Conservation (phyloP, 495 filamentous ascomycete species). For the Paragyromitra xinjiangensis region DNA sequence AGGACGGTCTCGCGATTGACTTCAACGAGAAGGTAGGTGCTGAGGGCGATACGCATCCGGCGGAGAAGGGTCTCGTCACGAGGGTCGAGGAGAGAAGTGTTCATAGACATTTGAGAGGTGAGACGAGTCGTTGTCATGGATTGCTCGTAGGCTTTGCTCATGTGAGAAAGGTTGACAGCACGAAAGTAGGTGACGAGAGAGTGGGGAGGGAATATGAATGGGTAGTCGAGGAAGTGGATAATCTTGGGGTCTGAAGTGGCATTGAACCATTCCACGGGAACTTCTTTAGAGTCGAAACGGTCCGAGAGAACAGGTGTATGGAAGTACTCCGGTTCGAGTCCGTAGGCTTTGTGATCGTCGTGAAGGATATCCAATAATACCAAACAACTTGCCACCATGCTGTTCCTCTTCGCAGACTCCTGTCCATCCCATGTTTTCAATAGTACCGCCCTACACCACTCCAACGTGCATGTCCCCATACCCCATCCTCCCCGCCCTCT, state of each 20-base stretch:
- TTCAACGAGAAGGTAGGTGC: conserved; percentile 78
- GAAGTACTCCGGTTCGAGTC: conserved; percentile 73
- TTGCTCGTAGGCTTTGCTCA: conserved; percentile 78
- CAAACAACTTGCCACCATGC: conserved; percentile 60
- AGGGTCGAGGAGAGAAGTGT: conserved; percentile 58
- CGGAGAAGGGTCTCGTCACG: conserved; percentile 64
- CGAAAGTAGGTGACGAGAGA: conserved; percentile 84
- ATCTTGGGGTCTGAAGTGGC: conserved; percentile 62
- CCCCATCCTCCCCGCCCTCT: conserved; percentile 48
- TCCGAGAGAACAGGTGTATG: conserved; percentile 78
- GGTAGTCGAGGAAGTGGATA: conserved; percentile 79
- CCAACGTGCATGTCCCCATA: conserved; percentile 53
- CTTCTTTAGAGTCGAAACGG: conserved; percentile 77
- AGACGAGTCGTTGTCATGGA: conserved; percentile 71
- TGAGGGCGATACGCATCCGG: conserved; percentile 70
- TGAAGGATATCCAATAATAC: conserved; percentile 79
- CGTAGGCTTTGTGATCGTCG: conserved; percentile 69
- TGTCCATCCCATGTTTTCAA: conserved; percentile 54
- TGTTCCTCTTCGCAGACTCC: conserved; percentile 52
- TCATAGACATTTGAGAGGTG: conserved; percentile 67
- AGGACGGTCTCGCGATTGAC: conserved; percentile 76
- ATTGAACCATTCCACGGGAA: conserved; percentile 77
- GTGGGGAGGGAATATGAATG: conserved; percentile 79
- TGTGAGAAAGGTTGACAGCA: conserved; percentile 82
- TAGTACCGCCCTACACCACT: conserved; percentile 54